Evolutionary conservation across 2,329 filamentous ascomycete genomes (phyloP).

Genomic region (Elsinoe australis): DNA sequence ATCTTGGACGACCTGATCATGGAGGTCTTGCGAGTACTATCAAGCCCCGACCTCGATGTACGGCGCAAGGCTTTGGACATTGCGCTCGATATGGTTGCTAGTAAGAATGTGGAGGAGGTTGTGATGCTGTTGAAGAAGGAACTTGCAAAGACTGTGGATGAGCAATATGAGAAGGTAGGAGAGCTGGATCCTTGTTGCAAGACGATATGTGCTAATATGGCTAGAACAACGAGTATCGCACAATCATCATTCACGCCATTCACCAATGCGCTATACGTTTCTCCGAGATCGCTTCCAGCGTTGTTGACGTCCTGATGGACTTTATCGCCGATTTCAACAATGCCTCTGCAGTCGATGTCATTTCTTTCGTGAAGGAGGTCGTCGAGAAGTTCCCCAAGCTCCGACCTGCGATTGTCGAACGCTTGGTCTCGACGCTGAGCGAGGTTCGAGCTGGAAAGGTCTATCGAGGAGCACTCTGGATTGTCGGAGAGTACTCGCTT

Average conservation of each 20-base stretch:
- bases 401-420: conserved; percentile 75
- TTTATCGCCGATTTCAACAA: conserved; percentile 99
- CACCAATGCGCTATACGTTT: conserved; percentile 99
- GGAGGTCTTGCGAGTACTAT: conserved; percentile 92
- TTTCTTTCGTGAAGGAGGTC: conserved; percentile 97
- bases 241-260: conserved; percentile 91
- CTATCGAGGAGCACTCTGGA: conserved; percentile 93
- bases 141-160: conserved; percentile 91
- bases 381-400: conserved; percentile 95
- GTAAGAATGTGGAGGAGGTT: conserved; percentile 97
- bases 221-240: conserved; percentile 81
- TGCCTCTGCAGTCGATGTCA: conserved; percentile 91
- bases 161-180: conserved; percentile 84
- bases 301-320: conserved; percentile 96
- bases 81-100: conserved; percentile 94
- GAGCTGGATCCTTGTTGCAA: not conserved
- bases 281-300: conserved; percentile 92
- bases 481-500: conserved; percentile 92
- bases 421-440: conserved; percentile 79
- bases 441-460: conserved; percentile 97
- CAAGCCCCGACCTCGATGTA: conserved; percentile 92
- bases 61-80: conserved; percentile 83
- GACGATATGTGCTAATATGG: conserved; percentile 22
- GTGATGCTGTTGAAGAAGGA: conserved; percentile 96
- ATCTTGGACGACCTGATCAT: conserved; percentile 90